Evolutionary conservation across 2,329 filamentous ascomycete genomes (phyloP).

Genomic region (Fusarium drepaniforme): DNA sequence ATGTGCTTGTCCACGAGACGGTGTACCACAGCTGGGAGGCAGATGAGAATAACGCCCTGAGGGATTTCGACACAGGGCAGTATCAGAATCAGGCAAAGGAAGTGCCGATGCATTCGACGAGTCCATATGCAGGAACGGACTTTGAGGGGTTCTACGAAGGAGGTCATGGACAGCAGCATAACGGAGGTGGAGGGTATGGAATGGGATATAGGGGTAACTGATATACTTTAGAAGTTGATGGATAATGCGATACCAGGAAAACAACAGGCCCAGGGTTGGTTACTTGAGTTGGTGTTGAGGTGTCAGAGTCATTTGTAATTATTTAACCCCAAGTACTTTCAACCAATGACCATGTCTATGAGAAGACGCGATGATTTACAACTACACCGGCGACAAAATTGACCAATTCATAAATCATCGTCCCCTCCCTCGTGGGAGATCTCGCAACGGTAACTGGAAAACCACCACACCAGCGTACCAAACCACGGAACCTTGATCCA

Average conservation of each 20-base stretch:
- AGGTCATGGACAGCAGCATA: constrained; percentile 27
- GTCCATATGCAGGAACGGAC: constrained; percentile 40
- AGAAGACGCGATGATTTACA: background rate
- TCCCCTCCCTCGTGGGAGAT: background rate
- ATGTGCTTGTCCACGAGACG: constrained; percentile 53
- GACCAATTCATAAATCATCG: background rate
- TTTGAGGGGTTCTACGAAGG: constrained; percentile 40
- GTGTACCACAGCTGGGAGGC: constrained; percentile 52
- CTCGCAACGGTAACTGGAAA: background rate
- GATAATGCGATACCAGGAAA: constrained; percentile 1
- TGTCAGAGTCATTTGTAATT: background rate
- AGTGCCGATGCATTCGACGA: constrained; percentile 10
- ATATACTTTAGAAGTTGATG: background rate
- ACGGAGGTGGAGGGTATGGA: constrained; percentile 24
- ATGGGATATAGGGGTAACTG: constrained; percentile 26
- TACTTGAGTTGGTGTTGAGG: background rate
- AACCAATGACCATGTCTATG: background rate
- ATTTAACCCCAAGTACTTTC: background rate
- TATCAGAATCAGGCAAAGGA: constrained; percentile 17
- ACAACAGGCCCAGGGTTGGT: background rate
- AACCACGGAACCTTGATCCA: background rate
- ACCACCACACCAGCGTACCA: background rate
- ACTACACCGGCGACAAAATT: background rate
- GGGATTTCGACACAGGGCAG: constrained; percentile 13
- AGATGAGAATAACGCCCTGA: constrained; percentile 41